These are phyloP conservation scores for Pugionium cornutum DNA, from an alignment of 345 rosid species.

Conservation along the genomic window DNA sequence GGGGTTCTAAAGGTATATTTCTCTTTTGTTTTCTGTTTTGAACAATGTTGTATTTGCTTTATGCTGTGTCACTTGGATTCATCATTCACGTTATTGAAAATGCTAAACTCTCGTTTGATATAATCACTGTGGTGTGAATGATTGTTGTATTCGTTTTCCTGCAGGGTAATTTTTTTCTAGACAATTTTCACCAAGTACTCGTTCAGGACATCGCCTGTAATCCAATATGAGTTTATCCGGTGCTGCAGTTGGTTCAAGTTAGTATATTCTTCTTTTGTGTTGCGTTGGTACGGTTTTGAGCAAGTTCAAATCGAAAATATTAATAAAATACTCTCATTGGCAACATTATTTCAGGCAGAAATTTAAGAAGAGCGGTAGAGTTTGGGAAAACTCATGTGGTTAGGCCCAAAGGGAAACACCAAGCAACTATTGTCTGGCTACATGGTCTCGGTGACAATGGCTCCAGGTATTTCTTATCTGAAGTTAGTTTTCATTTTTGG, in stretches of 20 bases:
- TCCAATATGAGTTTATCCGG: conserved; percentile 75
- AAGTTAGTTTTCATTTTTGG: background rate
- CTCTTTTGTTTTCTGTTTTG: conserved; percentile 6
- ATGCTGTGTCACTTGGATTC: background rate
- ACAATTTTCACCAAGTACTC: background rate
- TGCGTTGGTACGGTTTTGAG: conserved; percentile 7
- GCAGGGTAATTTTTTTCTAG: conserved; percentile 12
- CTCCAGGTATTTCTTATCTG: conserved; percentile 54
- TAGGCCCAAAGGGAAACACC: conserved; percentile 94
- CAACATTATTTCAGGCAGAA: conserved; percentile 50
- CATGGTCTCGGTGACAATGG: conserved; percentile 98
- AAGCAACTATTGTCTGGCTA: conserved; percentile 94
- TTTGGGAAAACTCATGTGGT: conserved; percentile 96
- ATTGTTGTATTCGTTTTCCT: background rate
- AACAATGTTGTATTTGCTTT: background rate
- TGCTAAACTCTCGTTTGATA: background rate
- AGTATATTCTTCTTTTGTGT: conserved; percentile 29
- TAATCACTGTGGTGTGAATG: background rate
- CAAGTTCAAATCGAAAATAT: background rate
- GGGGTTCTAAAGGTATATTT: background rate
- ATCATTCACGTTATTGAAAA: background rate
- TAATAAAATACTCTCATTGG: background rate
- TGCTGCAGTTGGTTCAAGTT: conserved; percentile 68
- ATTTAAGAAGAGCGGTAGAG: conserved; percentile 56
- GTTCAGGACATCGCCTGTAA: conserved; percentile 21